Evolutionary conservation across 768 basidiomycete genomes (phyloP).

Genomic region (Tricholomella constricta): DNA sequence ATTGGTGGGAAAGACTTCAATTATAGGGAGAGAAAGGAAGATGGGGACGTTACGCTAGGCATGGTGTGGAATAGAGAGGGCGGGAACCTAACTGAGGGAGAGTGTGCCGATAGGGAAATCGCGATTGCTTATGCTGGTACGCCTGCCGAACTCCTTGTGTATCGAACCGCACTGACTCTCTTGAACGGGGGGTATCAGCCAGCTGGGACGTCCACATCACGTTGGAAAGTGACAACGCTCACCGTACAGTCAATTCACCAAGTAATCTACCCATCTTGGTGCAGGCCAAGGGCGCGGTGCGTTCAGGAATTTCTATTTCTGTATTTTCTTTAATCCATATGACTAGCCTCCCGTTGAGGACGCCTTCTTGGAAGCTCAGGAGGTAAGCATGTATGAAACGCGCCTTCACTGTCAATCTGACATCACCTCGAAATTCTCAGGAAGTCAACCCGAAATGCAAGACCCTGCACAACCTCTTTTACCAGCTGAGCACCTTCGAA

Average conservation of each 20-base stretch:
- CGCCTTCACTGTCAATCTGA: no score
- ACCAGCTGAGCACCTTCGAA: neutral
- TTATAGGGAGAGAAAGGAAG: neutral
- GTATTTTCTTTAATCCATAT: neutral
- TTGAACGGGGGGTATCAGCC: neutral
- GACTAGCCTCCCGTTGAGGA: neutral
- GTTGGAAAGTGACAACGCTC: neutral
- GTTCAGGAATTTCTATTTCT: neutral
- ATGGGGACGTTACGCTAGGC: neutral
- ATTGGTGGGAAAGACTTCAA: neutral
- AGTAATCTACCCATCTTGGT: no score
- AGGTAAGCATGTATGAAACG: neutral
- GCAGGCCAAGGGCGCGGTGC: neutral
- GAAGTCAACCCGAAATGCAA: neutral
- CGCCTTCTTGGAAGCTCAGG: neutral
- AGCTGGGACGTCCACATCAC: neutral
- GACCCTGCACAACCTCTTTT: neutral
- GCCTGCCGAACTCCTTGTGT: neutral
- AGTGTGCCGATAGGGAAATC: neutral
- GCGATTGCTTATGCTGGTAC: neutral
- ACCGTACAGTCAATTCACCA: neutral
- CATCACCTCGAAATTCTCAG: no score
- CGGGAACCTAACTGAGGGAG: neutral
- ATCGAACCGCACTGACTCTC: neutral
- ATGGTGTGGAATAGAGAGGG: neutral